Conservation (phyloP, 2,329 filamentous ascomycete species). For the Botrytis deweyae region DNA sequence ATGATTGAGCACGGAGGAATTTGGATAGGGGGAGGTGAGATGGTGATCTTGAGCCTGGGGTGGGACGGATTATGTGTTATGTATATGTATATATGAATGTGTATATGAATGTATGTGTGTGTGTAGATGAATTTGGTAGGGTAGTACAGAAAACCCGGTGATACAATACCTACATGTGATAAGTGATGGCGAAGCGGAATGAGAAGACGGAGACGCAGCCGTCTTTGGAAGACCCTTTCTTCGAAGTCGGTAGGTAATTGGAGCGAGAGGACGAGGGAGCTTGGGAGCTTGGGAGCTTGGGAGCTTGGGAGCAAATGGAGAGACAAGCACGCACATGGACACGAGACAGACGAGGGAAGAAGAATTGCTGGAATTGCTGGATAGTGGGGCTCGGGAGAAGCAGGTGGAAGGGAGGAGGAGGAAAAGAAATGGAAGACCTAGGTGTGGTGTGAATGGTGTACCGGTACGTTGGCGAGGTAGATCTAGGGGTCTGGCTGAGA, state of each 20-base stretch:
- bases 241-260: too few species aligned
- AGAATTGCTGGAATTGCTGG: not conserved
- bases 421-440: not conserved
- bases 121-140: not conserved
- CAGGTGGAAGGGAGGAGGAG: not conserved
- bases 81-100: too few species aligned
- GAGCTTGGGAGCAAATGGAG: too few species aligned
- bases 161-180: not conserved
- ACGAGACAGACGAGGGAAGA: not conserved
- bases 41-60: too few species aligned
- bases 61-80: too few species aligned
- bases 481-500: not conserved
- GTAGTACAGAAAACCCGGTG: too few species aligned
- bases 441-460: not conserved
- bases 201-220: too few species aligned
- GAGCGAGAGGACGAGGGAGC: not conserved
- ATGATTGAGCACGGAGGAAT: not conserved
- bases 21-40: not conserved
- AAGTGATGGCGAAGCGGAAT: not conserved
- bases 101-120: not conserved
- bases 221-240: not conserved
- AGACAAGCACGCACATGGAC: too few species aligned
- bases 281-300: too few species aligned
- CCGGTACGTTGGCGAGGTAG: not conserved
- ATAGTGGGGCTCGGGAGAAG: not conserved